These are phyloP conservation scores for Petasospora rhodanensis DNA, from an alignment of 1,139 yeast species.

Conservation along the genomic window DNA sequence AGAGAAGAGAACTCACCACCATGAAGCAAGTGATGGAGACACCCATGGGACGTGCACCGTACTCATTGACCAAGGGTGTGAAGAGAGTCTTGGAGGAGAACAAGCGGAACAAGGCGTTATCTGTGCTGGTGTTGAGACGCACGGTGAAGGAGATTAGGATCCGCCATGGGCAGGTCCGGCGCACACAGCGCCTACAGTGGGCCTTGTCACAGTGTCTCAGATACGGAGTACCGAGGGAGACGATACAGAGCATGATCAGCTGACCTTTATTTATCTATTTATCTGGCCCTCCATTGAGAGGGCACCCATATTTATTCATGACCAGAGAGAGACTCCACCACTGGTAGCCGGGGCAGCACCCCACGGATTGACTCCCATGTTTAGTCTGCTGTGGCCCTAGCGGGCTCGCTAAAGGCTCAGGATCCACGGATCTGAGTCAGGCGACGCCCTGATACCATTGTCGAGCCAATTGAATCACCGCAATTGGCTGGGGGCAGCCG, in stretches of 20 bases:
- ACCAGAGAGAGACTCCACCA: neutral
- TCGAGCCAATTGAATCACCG: no score
- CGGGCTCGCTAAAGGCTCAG: no score
- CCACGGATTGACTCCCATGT: no score
- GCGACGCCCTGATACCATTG: no score
- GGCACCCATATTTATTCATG: neutral
- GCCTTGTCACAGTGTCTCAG: conserved; percentile 10
- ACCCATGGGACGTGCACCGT: conserved; percentile 4
- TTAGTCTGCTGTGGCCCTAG: no score
- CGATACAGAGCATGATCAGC: conserved; percentile 5
- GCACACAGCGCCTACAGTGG: conserved; percentile 12
- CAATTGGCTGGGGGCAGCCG: conserved; percentile 2
- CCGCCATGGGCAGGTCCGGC: conserved; percentile 6
- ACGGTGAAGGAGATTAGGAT: conserved; percentile 5
- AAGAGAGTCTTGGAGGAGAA: conserved; percentile 1
- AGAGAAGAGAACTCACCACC: conserved; percentile 5
- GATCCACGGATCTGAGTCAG: no score
- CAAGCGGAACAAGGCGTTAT: conserved; percentile 5
- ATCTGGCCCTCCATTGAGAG: neutral
- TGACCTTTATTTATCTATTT: conserved; percentile 5
- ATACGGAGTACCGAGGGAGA: conserved; percentile 10
- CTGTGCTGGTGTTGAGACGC: conserved; percentile 7
- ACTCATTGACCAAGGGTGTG: conserved; percentile 2
- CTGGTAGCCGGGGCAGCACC: neutral
- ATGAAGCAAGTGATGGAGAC: conserved; percentile 6